Evolutionary conservation across 768 basidiomycete species (phyloP), one percentile per base, ranked within the genome.

Genomic region (Steccherinum ochraceum): DNA sequence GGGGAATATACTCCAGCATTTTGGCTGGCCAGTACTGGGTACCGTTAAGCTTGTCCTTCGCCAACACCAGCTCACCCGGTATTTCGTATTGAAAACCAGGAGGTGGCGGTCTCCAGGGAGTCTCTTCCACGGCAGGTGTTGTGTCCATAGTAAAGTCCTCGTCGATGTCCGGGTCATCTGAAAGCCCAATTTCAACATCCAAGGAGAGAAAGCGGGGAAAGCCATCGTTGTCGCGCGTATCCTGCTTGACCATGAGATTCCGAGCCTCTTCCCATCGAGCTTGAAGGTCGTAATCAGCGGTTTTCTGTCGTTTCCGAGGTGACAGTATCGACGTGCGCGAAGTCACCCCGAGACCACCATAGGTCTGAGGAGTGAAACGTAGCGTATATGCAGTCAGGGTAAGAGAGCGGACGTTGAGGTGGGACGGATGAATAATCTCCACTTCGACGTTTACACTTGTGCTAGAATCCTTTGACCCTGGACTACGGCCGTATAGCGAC

Each of bases 51-150:
- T 56, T 65, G 2, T 74, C 76, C 20, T 69, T 62, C 4, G 83
- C 82, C 12, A 89, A 69, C 2, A 89, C 67, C 0, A 81, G 64
- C 61, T 89, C 87, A 2, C 85, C 88, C 2, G 85, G 86, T 30
- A 88, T 78, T 13, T 74, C 64, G 20, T 85, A 69, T 0, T 69
- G 63, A 3, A 67, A 66, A 54, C 86, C 81, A 2, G 71, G 64
- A 13, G 66, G 70, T 3, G 75, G 75, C 10, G 74, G 72, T 1
- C 68, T 66, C 71, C 68, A 74, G 7, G 24, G 41, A n/a, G 20
- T 40, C 26, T 56, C 52, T 27, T 56, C 57, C 19, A 40, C 48
- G n/a, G 41, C 51, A 5, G 53, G 48, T 18, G 47, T 54, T 1
- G 24, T 5, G n/a, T 24, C 26, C 18, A 49, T n/a, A n/a, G 11